Conservation (phyloP, 306 rosid genomes). For the Ziziphus jujuba region DNA sequence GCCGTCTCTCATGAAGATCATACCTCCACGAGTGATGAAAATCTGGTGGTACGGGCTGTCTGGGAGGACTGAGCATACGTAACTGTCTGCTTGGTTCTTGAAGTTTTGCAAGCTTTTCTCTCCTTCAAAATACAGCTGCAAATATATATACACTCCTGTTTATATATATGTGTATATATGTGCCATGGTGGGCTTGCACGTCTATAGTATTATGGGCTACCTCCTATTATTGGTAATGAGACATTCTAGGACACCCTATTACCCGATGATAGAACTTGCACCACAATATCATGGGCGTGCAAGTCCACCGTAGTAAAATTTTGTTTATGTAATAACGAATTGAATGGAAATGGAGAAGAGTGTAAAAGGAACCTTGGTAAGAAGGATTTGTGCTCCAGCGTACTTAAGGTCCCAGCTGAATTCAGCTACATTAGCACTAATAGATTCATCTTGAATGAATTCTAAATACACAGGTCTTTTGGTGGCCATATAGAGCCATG, state of each 20-base stretch:
- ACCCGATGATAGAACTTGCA: too few relatives aligned
- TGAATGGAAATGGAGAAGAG: too few relatives aligned
- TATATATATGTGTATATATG: neutral
- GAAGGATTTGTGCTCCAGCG: constrained; percentile 84
- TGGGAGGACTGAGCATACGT: constrained; percentile 74
- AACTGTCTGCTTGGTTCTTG: constrained; percentile 67
- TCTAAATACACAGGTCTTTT: constrained; percentile 40
- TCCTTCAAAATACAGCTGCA: constrained; percentile 63
- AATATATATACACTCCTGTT: too few relatives aligned
- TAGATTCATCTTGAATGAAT: constrained; percentile 59
- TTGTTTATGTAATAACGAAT: too few relatives aligned
- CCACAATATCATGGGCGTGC: too few relatives aligned
- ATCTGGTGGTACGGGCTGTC: constrained; percentile 76
- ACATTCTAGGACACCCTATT: too few relatives aligned
- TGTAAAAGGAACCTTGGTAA: constrained; percentile 42
- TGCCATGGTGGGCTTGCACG: neutral
- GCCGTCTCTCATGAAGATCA: constrained; percentile 77
- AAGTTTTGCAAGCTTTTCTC: constrained; percentile 39
- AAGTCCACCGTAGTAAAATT: neutral
- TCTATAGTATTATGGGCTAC: neutral
- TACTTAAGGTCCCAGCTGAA: constrained; percentile 98
- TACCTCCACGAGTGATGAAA: constrained; percentile 59
- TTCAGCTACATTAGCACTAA: constrained; percentile 65
- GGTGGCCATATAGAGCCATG: constrained; percentile 79
- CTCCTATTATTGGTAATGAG: too few relatives aligned